These are phyloP conservation scores for Sphagnum magellanicum DNA, from an alignment of 228 moss, liverwort and hornwort species.

Conservation along the genomic window DNA sequence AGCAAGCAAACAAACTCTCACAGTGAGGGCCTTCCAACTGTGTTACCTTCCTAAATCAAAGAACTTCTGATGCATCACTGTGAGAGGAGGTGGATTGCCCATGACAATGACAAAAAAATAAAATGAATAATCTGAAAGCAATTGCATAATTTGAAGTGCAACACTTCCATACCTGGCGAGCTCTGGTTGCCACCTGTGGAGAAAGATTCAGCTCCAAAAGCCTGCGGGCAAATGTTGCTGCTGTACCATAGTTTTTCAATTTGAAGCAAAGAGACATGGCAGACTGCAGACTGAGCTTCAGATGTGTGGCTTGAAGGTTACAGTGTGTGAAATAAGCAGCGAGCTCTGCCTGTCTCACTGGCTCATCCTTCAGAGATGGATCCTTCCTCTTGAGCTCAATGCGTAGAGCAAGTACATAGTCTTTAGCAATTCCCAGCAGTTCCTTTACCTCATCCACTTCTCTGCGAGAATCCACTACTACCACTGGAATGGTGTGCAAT, in stretches of 20 bases:
- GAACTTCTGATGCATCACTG: too few relatives aligned
- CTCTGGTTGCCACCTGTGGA: conserved; percentile 55
- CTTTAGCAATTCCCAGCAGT: conserved; percentile 82
- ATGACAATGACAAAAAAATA: too few relatives aligned
- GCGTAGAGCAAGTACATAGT: conserved; percentile 75
- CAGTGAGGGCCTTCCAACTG: too few relatives aligned
- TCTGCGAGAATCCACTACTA: conserved; percentile 83
- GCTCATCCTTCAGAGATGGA: conserved; percentile 62
- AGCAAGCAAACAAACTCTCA: neutral
- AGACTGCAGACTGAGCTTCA: conserved; percentile 77
- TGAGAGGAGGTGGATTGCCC: too few relatives aligned
- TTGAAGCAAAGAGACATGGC: conserved; percentile 82
- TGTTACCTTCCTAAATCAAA: too few relatives aligned
- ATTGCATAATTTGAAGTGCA: neutral
- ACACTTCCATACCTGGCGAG: conserved; percentile 53
- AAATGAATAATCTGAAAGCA: neutral
- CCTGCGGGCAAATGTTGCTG: conserved; percentile 73
- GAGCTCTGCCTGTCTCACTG: conserved; percentile 73
- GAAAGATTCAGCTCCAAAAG: conserved; percentile 68
- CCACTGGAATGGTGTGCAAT: conserved; percentile 77
- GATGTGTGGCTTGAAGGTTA: conserved; percentile 77
- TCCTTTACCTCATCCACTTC: conserved; percentile 98
- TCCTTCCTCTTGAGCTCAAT: conserved; percentile 88
- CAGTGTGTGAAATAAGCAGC: conserved; percentile 96
- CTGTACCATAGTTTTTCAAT: conserved; percentile 71